Evolutionary conservation across 2,329 filamentous ascomycete genomes (phyloP), one percentile per base, ranked within the genome.

Genomic region (Tolypocladium sp.): DNA sequence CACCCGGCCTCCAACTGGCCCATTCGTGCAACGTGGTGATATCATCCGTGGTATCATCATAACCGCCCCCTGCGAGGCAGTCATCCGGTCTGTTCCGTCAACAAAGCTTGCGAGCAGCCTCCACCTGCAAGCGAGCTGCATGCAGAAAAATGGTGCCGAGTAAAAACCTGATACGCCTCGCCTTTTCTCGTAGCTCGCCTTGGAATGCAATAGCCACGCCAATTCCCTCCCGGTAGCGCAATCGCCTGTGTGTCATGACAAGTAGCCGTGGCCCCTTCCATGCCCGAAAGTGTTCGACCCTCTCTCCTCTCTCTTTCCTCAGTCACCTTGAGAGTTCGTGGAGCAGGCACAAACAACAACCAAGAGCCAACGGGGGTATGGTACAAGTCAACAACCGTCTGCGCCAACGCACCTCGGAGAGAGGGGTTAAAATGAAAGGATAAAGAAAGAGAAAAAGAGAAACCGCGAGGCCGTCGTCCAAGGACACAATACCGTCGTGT

Each of bases 11-110:
- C 58, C 55, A 42, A 53, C 42, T 57, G 49, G 58, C 42, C 55
- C 33, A 46, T 33, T 56, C 58, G 58, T 73, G 65, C 68, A 70
- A 70, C 68, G 66, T 69, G 68, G 65, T 66, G 64, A 66, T 68
- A 64, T 71, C 70, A 66, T 72, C 67, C 69, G 61, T 71, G 68
- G 70, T 73, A 73, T 73, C 69, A 68, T 72, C 66, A 65, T 66
- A 63, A 63, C 69, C 57, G 53, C 57, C 58, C 49, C 56, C 63
- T 57, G 64, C 58, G 60, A 63, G 57, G 57, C 63, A 61, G 60
- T 62, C 62, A 57, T 65, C 64, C 59, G 61, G 65, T 61, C 63
- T 63, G 62, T 64, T 64, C 65, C 63, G 62, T 62, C 62, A 66
- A 65, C 64, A 62, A 61, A 64, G 62, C 67, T 62, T 65, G 66